Evolutionary conservation across 768 basidiomycete species (phyloP).

Genomic region (Clitopilus passeckerianus): DNA sequence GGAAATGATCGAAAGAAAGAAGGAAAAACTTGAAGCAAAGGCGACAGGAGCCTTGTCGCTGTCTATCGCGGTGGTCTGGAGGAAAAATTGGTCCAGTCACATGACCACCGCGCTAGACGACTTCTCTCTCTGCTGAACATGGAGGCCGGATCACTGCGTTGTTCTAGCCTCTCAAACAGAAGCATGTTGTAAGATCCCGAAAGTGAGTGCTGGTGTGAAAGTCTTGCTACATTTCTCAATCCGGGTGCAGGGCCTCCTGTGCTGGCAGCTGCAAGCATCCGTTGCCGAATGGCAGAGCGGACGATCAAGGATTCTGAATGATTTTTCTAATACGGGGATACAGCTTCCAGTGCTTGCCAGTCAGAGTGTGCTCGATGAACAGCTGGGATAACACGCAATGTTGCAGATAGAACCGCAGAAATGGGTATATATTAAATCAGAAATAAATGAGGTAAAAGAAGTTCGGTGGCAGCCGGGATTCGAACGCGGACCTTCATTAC

Average conservation of each 20-base stretch:
- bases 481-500: no score
- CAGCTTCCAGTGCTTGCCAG: no score
- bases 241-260: conserved; percentile 12
- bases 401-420: no score
- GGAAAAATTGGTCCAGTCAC: not conserved
- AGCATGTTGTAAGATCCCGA: conserved; percentile 18
- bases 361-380: no score
- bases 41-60: not conserved
- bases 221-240: not conserved
- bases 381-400: no score
- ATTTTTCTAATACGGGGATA: no score
- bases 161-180: not conserved
- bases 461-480: no score
- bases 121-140: not conserved
- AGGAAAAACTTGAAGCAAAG: no score
- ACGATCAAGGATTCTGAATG: no score
- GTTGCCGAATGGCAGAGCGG: conserved; percentile 78
- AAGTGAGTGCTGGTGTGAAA: conserved; percentile 27
- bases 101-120: not conserved
- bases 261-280: conserved; percentile 48
- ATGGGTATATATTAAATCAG: no score
- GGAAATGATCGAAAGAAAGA: no score
- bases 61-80: not conserved
- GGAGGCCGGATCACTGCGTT: not conserved
- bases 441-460: no score